phyloP scores from a whole-genome alignment of 768 basidiomycete species.

The Hemileccinum rubropunctum region DNA sequence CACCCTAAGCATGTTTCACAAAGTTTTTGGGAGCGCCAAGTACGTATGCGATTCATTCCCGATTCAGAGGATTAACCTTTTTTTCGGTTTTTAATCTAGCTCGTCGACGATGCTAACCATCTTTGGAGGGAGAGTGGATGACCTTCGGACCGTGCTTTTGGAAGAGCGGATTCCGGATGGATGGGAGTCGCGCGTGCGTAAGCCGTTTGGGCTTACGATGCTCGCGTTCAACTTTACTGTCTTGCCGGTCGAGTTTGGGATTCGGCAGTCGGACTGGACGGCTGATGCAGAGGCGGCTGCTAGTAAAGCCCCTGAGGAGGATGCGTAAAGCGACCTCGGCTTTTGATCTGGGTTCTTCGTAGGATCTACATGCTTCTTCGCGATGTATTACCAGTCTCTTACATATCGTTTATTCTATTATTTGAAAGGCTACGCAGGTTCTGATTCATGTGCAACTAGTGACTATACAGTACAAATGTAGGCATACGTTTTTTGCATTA shows the following conservation, averaged over 20 bases:
- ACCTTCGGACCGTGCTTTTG: conserved; percentile 51
- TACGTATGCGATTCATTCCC: conserved; percentile 32
- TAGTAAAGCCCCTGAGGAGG: too few species aligned
- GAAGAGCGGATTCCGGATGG: conserved; percentile 71
- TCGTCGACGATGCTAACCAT: conserved; percentile 65
- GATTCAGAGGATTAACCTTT: not conserved
- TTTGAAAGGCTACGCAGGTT: too few species aligned
- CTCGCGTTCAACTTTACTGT: conserved; percentile 47
- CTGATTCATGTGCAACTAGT: too few species aligned
- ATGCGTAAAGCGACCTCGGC: too few species aligned
- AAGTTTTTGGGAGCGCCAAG: conserved; percentile 69
- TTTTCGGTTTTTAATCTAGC: conserved; percentile 32
- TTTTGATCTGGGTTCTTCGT: too few species aligned
- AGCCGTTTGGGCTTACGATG: conserved; percentile 60
- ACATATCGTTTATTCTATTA: too few species aligned
- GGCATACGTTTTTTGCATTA: too few species aligned
- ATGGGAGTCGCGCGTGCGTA: conserved; percentile 63
- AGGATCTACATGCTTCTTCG: not conserved
- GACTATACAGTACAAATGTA: too few species aligned
- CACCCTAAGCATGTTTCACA: conserved; percentile 49
- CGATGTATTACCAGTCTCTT: too few species aligned
- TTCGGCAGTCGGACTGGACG: conserved; percentile 22
- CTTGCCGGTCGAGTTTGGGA: conserved; percentile 23
- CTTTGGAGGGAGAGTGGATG: conserved; percentile 62
- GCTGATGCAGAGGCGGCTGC: not conserved